Evolutionary conservation across 331 rosid genomes (phyloP).

Genomic region (Malus hybrid): DNA sequence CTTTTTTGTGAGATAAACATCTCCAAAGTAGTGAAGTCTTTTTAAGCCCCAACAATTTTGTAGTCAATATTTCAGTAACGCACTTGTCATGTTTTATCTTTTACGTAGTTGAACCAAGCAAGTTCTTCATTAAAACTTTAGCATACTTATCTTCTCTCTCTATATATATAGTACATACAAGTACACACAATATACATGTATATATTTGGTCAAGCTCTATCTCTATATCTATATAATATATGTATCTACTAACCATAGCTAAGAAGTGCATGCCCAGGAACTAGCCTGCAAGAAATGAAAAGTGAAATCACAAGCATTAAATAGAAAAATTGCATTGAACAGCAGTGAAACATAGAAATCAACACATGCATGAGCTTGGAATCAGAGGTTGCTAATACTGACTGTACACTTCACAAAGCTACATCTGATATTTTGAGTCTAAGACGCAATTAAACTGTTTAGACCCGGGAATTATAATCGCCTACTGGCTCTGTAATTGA

Average conservation of each 20-base stretch:
- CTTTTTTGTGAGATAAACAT: too few relatives aligned
- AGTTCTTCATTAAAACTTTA: background rate
- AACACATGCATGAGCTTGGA: background rate
- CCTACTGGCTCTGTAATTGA: background rate
- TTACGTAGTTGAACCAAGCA: background rate
- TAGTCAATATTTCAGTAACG: background rate
- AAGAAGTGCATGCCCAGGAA: slow-evolving; percentile 74
- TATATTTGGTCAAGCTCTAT: too few relatives aligned
- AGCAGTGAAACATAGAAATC: slow-evolving; percentile 1
- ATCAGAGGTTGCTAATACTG: background rate
- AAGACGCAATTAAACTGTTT: background rate
- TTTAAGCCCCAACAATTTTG: too few relatives aligned
- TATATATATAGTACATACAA: too few relatives aligned
- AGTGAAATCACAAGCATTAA: slow-evolving; percentile 8
- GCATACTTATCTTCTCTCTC: background rate
- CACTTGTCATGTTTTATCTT: background rate
- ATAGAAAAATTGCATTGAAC: slow-evolving; percentile 9
- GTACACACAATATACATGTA: too few relatives aligned
- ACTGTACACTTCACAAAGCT: background rate
- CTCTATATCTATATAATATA: too few relatives aligned
- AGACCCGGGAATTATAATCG: background rate
- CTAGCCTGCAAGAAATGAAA: slow-evolving; percentile 53
- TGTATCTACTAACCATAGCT: slow-evolving; percentile 57
- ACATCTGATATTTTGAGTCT: background rate
- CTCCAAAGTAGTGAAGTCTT: too few relatives aligned